Percentiles rank a stretch among this genome's conserved stretches.
These are phyloP conservation scores for Eragrostis curvula DNA, from an alignment of 176 grass and related monocot species.

Conservation along the genomic window DNA sequence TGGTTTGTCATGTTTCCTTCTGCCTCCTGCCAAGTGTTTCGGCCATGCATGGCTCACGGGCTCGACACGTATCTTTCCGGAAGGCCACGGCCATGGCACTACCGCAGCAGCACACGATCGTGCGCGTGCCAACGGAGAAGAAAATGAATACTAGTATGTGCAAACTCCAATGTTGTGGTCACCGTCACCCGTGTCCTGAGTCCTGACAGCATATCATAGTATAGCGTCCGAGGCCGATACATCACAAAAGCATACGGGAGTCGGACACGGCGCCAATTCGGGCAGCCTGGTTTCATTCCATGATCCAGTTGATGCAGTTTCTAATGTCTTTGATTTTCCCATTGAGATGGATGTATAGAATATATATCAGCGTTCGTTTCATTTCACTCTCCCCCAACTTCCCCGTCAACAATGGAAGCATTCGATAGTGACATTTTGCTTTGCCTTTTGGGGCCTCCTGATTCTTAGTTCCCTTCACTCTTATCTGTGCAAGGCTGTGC, in stretches of 20 bases:
- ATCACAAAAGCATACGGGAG: not conserved
- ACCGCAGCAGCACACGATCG: too few relatives aligned
- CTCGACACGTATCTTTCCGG: not conserved
- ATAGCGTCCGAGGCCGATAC: not conserved
- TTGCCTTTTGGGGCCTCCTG: not conserved
- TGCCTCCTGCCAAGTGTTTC: not conserved
- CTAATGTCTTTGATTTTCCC: not conserved
- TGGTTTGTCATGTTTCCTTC: not conserved
- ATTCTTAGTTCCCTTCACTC: not conserved
- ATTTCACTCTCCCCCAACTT: not conserved
- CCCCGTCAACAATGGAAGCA: not conserved
- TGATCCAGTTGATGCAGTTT: not conserved
- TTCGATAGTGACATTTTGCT: constrained; percentile 15
- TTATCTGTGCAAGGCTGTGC: constrained; percentile 24
- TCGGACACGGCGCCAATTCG: not conserved
- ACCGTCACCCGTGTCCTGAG: not conserved
- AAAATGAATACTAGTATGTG: not conserved
- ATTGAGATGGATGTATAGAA: not conserved
- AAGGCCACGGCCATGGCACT: not conserved
- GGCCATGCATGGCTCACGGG: not conserved
- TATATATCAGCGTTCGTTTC: constrained; percentile 2
- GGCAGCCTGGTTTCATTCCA: not conserved
- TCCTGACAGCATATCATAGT: not conserved
- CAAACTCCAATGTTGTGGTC: not conserved
- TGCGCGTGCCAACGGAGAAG: not conserved